Evolutionary conservation across 768 basidiomycete species (phyloP), one percentile per base, ranked within the genome.

Genomic region (Pulveroboletus sp.): DNA sequence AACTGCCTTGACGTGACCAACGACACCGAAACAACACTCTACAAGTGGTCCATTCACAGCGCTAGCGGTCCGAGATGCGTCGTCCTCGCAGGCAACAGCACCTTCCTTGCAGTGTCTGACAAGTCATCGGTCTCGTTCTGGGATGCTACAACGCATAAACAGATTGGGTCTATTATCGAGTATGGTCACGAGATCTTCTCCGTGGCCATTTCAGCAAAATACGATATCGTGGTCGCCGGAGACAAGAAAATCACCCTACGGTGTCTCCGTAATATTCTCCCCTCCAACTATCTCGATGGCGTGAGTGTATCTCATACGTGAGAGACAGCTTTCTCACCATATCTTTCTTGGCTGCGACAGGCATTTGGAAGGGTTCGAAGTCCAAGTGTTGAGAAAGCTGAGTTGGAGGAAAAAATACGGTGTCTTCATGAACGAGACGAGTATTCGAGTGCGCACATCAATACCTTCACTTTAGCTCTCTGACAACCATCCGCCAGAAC

Each of bases 141-240:
- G 54, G 52, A 55, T 9, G 35, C 31, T 7, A 24, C 23, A 3
- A 55, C 51, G 6, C 36, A 9, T 24, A 40, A 48, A 9, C 21
- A 27, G 38, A 42, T 54, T 1, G 54, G 51, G 21, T 16, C 52
- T 14, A 1, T 19, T 11, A 20, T 55, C 7, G n/a, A 27, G 20
- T 42, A 55, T 17, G 8, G 23, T 1, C 16, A 5, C 12, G 0
- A 6, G 1, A 5, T 49, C n/a, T 17, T 6, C 9, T 41, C 17
- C 9, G 45, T 55, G 21, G 39, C 43, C 5, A 45, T 54, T 13
- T 55, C 51, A 4, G 16, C 14, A 32, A 41, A 49, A 20, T 48
- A 39, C 5, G 43, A 49, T 23, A 25, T 58, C 6, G 41, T 36
- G 14, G 19, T 43, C 3, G 21, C 19, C 5, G 56, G 45, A 10